A percentile compares a stretch with the other conserved stretches of the same genome.
Evolutionary conservation across 495 filamentous ascomycete species (phyloP).

Genomic region (Echria macrotheca): DNA sequence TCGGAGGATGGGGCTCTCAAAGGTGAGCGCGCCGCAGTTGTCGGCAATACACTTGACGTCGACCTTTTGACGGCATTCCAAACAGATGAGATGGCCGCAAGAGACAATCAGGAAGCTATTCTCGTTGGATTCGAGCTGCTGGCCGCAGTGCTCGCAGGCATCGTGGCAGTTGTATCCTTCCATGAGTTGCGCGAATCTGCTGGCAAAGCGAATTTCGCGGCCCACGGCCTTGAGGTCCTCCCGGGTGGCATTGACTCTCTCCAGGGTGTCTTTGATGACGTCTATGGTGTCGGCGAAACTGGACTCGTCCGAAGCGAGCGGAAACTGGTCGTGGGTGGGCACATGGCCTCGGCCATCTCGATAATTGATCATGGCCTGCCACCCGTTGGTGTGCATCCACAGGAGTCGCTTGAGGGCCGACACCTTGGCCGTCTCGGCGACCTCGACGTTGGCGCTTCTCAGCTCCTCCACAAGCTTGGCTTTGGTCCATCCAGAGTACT

Average conservation of each 20-base stretch:
- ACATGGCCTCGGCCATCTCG: not conserved
- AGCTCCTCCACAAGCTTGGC: not conserved
- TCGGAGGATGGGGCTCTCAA: conserved; percentile 12
- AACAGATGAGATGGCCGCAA: conserved; percentile 35
- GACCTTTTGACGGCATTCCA: conserved; percentile 14
- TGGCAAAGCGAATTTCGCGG: not conserved
- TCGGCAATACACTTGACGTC: conserved; percentile 13
- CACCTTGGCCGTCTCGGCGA: not conserved
- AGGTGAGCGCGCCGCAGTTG: conserved; percentile 4
- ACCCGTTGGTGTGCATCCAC: not conserved
- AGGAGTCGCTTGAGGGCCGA: not conserved
- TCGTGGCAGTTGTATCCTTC: not conserved
- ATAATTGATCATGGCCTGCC: not conserved
- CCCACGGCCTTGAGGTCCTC: not conserved
- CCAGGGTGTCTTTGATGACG: not conserved
- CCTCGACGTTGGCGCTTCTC: not conserved
- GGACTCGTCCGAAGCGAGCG: not conserved
- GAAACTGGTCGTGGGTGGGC: not conserved
- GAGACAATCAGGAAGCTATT: conserved; percentile 20
- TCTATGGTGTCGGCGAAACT: too few species aligned
- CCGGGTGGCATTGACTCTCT: not conserved
- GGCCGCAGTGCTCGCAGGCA: conserved; percentile 11
- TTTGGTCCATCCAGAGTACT: not conserved
- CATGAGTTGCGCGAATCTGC: not conserved
- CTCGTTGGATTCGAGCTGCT: not conserved